Evolutionary conservation across 2,329 filamentous ascomycete genomes (phyloP), one percentile per base, ranked within the genome.

Genomic region (Calonectria hongkongensis): DNA sequence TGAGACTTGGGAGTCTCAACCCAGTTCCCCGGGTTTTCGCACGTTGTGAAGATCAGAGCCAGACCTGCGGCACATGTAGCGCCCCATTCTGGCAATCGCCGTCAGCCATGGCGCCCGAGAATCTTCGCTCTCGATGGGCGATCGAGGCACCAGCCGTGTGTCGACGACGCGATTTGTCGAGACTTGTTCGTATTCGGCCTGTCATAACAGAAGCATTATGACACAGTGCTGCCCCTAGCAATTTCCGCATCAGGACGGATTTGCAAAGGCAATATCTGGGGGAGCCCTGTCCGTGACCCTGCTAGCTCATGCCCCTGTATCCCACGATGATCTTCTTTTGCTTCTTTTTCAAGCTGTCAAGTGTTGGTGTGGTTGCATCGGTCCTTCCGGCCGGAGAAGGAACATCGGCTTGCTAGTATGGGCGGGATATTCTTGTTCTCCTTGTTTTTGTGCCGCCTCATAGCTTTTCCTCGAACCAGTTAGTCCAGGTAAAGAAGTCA

Each of bases 311-410:
- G 13, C 33, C 54, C 33, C 36, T 41, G 33, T 16, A 28, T 16
- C 54, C 33, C 6, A n/a, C 13, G 36, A 5, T 18, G 7, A 6
- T 25, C 9, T 12, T 36, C n/a, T 25, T 2, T 4, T 60, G 0
- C 54, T 60, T 41, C 54, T 27, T 9, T 60, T 41, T 41, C 33
- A 27, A 36, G 12, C 8, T 36, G 54, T 1, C 25, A 27, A 21
- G 16, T 13, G 54, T 18, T 41, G 13, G 54, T 60, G 54, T 60
- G 30, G 54, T 60, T 41, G 54, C 36, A 41, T 28, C 12, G 21
- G 39, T 27, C 8, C 16, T n/a, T 60, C 21, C 33, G 54, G 33
- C 3, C 33, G 7, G 36, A 25, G 13, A 28, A 41, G 45, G 45
- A 41, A 21, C 39, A 15, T 18, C 30, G 16, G 25, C 10, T 21